A percentile compares a stretch with the other conserved stretches of the same genome.
These are phyloP conservation scores for Coelastrella sp. DNA, from an alignment of 139 green algal species.

Conservation along the genomic window DNA sequence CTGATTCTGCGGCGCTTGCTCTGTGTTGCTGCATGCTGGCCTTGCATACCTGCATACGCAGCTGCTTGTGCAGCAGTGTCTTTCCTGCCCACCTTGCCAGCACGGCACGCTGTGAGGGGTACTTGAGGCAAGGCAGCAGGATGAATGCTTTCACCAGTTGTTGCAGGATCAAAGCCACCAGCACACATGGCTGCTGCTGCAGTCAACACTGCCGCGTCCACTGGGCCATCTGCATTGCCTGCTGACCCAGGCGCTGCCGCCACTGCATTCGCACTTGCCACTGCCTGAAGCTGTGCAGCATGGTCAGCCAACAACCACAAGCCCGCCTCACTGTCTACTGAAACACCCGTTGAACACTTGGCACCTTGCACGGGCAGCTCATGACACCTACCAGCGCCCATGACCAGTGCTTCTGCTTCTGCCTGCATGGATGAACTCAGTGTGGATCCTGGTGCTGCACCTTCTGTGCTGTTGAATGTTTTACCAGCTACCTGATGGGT, in stretches of 20 bases:
- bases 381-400: neutral
- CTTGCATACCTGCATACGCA: too few relatives aligned
- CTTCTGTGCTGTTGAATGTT: too few relatives aligned
- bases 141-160: neutral
- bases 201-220: too few relatives aligned
- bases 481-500: too few relatives aligned
- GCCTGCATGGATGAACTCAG: neutral
- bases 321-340: constrained; percentile 14
- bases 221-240: too few relatives aligned
- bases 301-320: constrained; percentile 42
- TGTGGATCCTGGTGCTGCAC: too few relatives aligned
- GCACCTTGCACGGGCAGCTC: neutral
- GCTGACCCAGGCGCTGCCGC: neutral
- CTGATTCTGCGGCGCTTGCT: too few relatives aligned
- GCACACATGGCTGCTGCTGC: constrained; percentile 5
- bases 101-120: neutral
- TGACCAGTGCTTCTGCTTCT: neutral
- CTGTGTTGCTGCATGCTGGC: neutral
- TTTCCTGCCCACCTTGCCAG: too few relatives aligned
- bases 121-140: neutral
- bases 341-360: neutral
- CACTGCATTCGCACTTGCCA: neutral
- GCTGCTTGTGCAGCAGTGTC: too few relatives aligned
- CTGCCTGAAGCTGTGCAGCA: constrained; percentile 31
- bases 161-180: neutral